These are phyloP conservation scores for Penicillium fuscoglaucum DNA, from an alignment of 2,329 filamentous ascomycete species.

Conservation along the genomic window DNA sequence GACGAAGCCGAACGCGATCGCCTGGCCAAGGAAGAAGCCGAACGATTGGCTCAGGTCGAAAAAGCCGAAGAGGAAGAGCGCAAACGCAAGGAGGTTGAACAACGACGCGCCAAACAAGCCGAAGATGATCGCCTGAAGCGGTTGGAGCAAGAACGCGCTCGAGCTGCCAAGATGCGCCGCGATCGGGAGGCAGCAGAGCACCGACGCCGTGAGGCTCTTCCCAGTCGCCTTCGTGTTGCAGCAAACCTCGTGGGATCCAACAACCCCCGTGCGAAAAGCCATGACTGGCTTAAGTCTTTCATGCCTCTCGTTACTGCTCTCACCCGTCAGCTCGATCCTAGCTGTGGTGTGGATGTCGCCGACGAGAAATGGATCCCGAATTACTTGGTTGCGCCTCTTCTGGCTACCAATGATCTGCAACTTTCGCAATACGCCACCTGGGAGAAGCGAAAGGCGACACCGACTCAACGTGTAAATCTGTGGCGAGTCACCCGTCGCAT, in stretches of 20 bases:
- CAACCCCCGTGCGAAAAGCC: constrained; percentile 43
- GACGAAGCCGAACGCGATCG: constrained; percentile 34
- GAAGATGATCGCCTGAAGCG: constrained; percentile 49
- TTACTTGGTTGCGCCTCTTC: constrained; percentile 49
- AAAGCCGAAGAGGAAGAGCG: constrained; percentile 47
- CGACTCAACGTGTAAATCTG: constrained; percentile 46
- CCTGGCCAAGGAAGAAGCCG: constrained; percentile 38
- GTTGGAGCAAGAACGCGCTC: constrained; percentile 44
- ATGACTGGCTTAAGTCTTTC: constrained; percentile 48
- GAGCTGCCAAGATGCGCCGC: constrained; percentile 45
- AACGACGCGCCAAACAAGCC: constrained; percentile 45
- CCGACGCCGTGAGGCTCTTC: constrained; percentile 48
- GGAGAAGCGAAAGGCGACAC: constrained; percentile 47
- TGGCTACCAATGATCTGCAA: constrained; percentile 52
- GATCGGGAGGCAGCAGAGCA: constrained; percentile 50
- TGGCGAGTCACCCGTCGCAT: constrained; percentile 51
- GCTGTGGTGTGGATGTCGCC: constrained; percentile 37
- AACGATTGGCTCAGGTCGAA: constrained; percentile 38
- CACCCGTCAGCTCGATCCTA: constrained; percentile 45
- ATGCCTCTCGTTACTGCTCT: constrained; percentile 49
- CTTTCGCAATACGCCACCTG: constrained; percentile 50
- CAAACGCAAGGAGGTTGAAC: constrained; percentile 45
- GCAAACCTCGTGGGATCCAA: constrained; percentile 48
- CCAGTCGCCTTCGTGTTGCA: constrained; percentile 46
- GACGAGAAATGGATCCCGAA: constrained; percentile 52